Evolutionary conservation across 176 grass and related monocot species (phyloP), one percentile per base, ranked within the genome.

Genomic region (Cocos nucifera): DNA sequence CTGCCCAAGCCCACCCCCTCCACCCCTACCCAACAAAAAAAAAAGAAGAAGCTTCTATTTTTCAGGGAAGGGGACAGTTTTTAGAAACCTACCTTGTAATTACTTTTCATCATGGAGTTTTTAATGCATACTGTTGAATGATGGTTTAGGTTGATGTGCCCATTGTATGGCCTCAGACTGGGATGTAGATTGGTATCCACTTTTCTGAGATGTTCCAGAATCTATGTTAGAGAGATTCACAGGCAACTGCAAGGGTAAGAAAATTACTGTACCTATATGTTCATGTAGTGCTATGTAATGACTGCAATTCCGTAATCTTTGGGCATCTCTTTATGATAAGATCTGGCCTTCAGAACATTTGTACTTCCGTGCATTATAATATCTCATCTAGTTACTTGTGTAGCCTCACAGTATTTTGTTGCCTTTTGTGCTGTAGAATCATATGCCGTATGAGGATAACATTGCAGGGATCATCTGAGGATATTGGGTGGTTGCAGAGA

Each of bases 401-500:
- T 21, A 49, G 56, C 22, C 54, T 48, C 72, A 27, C 24, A 79
- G 50, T 66, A 49, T 49, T 61, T 23, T 3, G 1, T 28, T 69
- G 49, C 53, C 84, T 67, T 53, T 54, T 15, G 49, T 67, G 35
- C 35, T 24, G 55, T 78, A 96, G 86, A 75, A 64, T 80, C 49
- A 64, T 87, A 69, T 57, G 73, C 75, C 83, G 86, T 65, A 64
- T 87, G 35, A 82, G 69, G 58, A 90, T 56, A 85, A 96, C 83
- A 75, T 50, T 90, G 68, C 69, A 75, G 48, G 91, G 92, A 61
- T 96, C 92, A 77, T 66, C 69, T 66, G 51, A 73, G 50, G 92
- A 96, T 73, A 90, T 90, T 59, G 92, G 92, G 56, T 96, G 92
- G 92, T 54, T 96, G 51, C 83, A 88, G 77, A 87, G 71, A 78